Conservation (phyloP, 805 yeast species). For the Ogataea trehalophila region DNA sequence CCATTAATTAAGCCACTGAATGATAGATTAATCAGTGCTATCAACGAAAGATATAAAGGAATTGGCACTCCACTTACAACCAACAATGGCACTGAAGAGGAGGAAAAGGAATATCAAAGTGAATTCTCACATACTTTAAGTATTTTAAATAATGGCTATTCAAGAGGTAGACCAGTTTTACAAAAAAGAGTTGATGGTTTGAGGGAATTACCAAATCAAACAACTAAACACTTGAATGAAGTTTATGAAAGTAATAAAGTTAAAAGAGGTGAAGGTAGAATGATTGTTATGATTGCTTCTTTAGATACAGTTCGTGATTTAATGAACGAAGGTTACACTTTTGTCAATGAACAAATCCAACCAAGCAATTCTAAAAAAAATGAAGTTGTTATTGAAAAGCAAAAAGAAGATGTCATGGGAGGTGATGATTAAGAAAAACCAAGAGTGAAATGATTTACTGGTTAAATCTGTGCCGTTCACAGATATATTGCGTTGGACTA, state of each 20-base stretch:
- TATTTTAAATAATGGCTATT: slow-evolving; percentile 35
- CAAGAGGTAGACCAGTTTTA: slow-evolving; percentile 34
- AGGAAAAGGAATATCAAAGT: slow-evolving; percentile 39
- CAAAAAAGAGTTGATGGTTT: slow-evolving; percentile 23
- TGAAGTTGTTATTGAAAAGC: too few relatives aligned
- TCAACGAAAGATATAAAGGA: slow-evolving; percentile 21
- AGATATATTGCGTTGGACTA: neutral
- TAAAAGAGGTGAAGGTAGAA: slow-evolving; percentile 33
- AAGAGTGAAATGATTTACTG: neutral
- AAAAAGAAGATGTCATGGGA: too few relatives aligned
- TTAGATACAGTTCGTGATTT: slow-evolving; percentile 28
- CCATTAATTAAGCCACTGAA: slow-evolving; percentile 62
- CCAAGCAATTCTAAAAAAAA: too few relatives aligned
- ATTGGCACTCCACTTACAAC: slow-evolving; percentile 37
- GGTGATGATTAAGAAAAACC: too few relatives aligned
- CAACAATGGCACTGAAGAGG: slow-evolving; percentile 1
- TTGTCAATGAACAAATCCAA: slow-evolving; percentile 7
- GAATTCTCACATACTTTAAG: slow-evolving; percentile 52
- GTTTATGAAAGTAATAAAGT: slow-evolving; percentile 37
- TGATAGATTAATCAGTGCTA: slow-evolving; percentile 41
- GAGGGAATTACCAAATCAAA: slow-evolving; percentile 32
- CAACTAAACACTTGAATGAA: slow-evolving; percentile 31
- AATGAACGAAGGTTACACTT: slow-evolving; percentile 16
- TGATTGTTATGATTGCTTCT: slow-evolving; percentile 29
- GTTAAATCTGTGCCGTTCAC: neutral